Percentiles rank a stretch among this genome's conserved stretches.
These are phyloP conservation scores for Hirsutella minnesotensis DNA, from an alignment of 2,329 filamentous ascomycete genomes.

Conservation along the genomic window DNA sequence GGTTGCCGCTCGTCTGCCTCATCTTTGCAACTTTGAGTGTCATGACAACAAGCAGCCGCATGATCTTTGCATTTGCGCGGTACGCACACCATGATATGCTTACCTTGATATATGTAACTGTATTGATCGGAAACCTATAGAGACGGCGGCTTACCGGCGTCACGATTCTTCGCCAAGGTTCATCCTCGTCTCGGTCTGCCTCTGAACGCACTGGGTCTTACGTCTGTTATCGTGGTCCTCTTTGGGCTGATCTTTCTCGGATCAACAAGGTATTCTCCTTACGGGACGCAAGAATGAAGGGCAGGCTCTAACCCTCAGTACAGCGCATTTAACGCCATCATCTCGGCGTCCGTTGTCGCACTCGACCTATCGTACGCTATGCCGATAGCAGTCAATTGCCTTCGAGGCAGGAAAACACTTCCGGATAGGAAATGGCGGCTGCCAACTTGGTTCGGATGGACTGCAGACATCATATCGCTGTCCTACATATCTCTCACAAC, in stretches of 20 bases:
- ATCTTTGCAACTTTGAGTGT: conserved; percentile 51
- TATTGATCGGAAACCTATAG: not conserved
- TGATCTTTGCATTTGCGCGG: conserved; percentile 53
- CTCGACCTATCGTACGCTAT: conserved; percentile 65
- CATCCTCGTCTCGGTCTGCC: conserved; percentile 51
- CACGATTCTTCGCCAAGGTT: conserved; percentile 46
- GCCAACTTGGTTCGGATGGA: conserved; percentile 23
- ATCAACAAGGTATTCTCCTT: conserved; percentile 26
- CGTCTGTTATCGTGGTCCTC: conserved; percentile 47
- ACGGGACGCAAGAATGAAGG: not conserved
- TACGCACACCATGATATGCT: too few relatives aligned
- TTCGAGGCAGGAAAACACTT: conserved; percentile 51
- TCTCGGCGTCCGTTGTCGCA: conserved; percentile 59
- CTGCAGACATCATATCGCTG: conserved; percentile 32
- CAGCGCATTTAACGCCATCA: conserved; percentile 58
- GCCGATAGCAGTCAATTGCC: conserved; percentile 56
- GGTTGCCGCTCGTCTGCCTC: conserved; percentile 47
- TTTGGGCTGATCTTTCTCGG: conserved; percentile 62
- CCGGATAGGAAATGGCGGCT: conserved; percentile 34
- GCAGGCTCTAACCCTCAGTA: too few relatives aligned
- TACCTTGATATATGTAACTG: too few relatives aligned
- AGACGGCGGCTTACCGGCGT: conserved; percentile 55
- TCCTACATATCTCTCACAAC: conserved; percentile 55
- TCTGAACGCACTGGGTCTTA: conserved; percentile 53
- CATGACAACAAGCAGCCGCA: conserved; percentile 54